Base-by-base conservation (phyloP, 2,329 filamentous ascomycete species). In the Lachnum nothofagi region DNA sequence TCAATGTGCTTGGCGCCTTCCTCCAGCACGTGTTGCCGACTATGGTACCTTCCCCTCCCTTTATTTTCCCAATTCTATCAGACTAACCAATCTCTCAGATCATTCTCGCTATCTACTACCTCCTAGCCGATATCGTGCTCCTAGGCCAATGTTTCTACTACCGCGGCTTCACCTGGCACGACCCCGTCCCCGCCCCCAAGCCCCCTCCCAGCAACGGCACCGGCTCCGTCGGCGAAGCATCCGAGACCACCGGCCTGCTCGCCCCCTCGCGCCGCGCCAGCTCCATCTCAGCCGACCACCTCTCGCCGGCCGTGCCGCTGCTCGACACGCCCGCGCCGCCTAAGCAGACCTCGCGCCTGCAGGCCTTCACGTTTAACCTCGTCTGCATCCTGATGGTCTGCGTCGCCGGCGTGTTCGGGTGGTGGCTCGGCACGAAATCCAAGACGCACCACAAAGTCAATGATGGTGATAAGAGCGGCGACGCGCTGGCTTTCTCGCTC, bases 101-200 rank as follows among this genome's bases (percentile, higher is more conserved):
- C 54, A 95, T 95, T 45, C 75, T 96, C n/a, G 91, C 91, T 10
- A 79, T 95, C 14, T 95, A 95, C 68, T 95, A 97, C 66, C 94
- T 91, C 14, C 77, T 95, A 31, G 90, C 90, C 52, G 91, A 97
- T 64, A 79, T 96, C 35, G 89, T 97, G 1, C 76, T 98, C 1
- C 73, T 97, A 0, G 77, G 75, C 1, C 93, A 98, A 70, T 95
- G 88, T 68, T 95, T 97, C 72, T 97, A 95, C 72, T 98, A 98
- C 68, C 83, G 88, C 44, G 91, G 91, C 3, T 93, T 95, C 58
- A 83, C 80, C 2, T 79, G 77, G 73, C 72, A 68, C 44, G 80
- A 80, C 48, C 68, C 77, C 12, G 54, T 69, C 6, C 64, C 73
- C 8, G 59, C 66, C 34, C 61, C 70, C 38, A 76, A 75, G 62